Conservation (phyloP, 768 basidiomycete genomes). For the Psilocybe azurescens region DNA sequence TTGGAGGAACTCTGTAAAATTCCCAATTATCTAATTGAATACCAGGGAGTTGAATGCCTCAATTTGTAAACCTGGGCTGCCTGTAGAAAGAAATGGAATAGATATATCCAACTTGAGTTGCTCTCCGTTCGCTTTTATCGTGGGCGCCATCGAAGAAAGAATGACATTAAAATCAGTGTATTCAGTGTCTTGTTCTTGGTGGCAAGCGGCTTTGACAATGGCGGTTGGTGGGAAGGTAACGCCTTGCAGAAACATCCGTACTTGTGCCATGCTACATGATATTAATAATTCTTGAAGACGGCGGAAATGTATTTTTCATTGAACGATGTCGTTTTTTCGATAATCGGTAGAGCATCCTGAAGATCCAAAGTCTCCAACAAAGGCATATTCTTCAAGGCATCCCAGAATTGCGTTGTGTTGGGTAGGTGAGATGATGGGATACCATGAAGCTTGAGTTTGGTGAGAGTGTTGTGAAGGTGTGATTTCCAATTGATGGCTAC, state of each 20-base stretch:
- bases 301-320: neutral
- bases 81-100: neutral
- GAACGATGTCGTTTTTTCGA: neutral
- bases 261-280: neutral
- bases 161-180: neutral
- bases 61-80: neutral
- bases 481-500: slow-evolving; percentile 6
- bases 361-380: slow-evolving; percentile 5
- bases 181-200: neutral
- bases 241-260: neutral
- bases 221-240: neutral
- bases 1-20: neutral
- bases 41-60: neutral
- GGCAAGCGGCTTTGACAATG: neutral
- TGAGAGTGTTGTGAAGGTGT: slow-evolving; percentile 2
- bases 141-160: neutral
- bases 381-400: slow-evolving; percentile 2
- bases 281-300: neutral
- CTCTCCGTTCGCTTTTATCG: neutral
- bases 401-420: slow-evolving; percentile 3
- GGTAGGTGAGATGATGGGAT: neutral
- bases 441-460: neutral
- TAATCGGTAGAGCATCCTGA: neutral
- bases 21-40: neutral
- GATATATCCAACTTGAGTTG: neutral